Evolutionary conservation across 345 rosid genomes (phyloP).

Genomic region (Euphorbia peplus): DNA sequence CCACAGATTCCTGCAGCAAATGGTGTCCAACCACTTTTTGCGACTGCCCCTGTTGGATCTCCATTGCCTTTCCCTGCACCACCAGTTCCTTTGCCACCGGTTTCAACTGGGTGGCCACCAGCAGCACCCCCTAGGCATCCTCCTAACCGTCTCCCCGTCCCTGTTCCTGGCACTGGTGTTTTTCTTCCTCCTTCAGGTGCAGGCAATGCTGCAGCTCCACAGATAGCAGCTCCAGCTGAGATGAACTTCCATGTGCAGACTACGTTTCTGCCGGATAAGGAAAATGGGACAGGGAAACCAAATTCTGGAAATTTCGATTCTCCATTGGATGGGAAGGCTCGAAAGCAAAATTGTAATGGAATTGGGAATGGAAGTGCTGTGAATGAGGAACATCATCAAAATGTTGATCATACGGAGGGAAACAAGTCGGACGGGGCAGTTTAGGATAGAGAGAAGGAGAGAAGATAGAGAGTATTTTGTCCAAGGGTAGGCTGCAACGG

Average conservation of each 20-base stretch:
- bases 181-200: constrained; percentile 81
- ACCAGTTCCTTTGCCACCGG: constrained; percentile 52
- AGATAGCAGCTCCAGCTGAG: constrained; percentile 24
- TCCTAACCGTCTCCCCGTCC: constrained; percentile 49
- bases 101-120: constrained; percentile 66
- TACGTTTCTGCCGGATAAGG: constrained; percentile 23
- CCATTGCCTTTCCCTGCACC: constrained; percentile 58
- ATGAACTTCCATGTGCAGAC: constrained; percentile 21
- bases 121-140: constrained; percentile 61
- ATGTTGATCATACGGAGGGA: constrained; percentile 18
- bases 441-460: constrained; percentile 25
- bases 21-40: constrained; percentile 49
- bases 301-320: constrained; percentile 17
- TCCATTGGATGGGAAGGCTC: constrained; percentile 22
- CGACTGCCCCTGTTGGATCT: constrained; percentile 45
- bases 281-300: constrained; percentile 28
- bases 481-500: constrained; percentile 26
- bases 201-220: constrained; percentile 41
- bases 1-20: constrained; percentile 56
- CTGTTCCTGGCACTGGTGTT: constrained; percentile 83
- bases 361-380: constrained; percentile 22
- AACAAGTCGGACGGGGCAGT: constrained; percentile 32
- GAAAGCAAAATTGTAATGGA: constrained; percentile 42
- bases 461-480: constrained; percentile 13
- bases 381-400: constrained; percentile 29